phyloP scores from a whole-genome alignment of 2,329 filamentous ascomycete species.

The Colletotrichum truncatum region DNA sequence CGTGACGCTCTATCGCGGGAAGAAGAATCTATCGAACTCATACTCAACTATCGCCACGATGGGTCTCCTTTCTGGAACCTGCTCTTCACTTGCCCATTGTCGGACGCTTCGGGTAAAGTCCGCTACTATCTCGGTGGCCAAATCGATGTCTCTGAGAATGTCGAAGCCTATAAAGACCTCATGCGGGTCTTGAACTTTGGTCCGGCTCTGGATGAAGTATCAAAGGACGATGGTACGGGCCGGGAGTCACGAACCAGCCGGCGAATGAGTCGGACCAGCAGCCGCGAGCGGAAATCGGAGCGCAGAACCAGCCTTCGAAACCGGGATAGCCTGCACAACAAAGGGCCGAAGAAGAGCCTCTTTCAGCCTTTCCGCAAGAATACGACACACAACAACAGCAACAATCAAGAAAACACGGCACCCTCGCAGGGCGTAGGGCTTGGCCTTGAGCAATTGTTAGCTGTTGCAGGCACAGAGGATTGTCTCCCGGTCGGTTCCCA shows the following conservation, averaged over 20 bases:
- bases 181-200: constrained; percentile 57
- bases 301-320: constrained; percentile 26
- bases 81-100: constrained; percentile 61
- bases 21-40: constrained; percentile 57
- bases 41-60: constrained; percentile 61
- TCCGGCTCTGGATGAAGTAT: constrained; percentile 17
- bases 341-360: constrained; percentile 40
- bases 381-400: constrained; percentile 30
- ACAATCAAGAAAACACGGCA: constrained; percentile 15
- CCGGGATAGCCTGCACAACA: constrained; percentile 29
- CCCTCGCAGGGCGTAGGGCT: constrained; percentile 1
- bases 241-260: constrained; percentile 16
- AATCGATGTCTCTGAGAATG: constrained; percentile 64
- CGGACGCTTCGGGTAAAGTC: constrained; percentile 55
- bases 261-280: constrained; percentile 20
- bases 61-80: constrained; percentile 67
- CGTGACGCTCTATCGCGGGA: constrained; percentile 49
- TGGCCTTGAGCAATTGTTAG: background rate
- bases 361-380: constrained; percentile 45
- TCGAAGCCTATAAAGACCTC: constrained; percentile 60
- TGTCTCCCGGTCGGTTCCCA: background rate
- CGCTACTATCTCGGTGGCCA: constrained; percentile 65
- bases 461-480: background rate
- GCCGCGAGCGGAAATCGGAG: constrained; percentile 26
- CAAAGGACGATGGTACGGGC: background rate